Percentiles rank a stretch among this genome's conserved stretches.
phyloP scores from a whole-genome alignment of 2,329 filamentous ascomycete genomes.

The Botrytis medusae region DNA sequence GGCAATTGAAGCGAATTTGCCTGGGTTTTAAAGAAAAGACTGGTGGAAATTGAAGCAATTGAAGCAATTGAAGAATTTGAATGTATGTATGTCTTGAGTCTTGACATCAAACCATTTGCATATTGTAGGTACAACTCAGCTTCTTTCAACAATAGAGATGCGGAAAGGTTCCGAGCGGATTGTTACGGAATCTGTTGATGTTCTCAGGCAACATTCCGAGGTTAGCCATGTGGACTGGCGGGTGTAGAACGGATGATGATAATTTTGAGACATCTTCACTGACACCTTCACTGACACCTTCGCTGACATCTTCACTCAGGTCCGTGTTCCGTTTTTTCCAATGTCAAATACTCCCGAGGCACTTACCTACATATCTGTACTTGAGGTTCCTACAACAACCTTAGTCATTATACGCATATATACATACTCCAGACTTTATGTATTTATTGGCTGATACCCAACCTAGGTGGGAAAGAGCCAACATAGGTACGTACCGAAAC shows the following conservation, averaged over 20 bases:
- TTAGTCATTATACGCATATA: background rate
- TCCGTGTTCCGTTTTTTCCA: background rate
- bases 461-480: background rate
- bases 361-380: background rate
- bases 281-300: background rate
- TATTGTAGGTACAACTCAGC: background rate
- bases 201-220: slow-evolving; percentile 5
- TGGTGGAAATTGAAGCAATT: background rate
- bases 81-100: no score
- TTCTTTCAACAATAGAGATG: background rate
- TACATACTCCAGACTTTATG: background rate
- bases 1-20: background rate
- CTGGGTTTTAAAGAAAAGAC: no score
- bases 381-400: background rate
- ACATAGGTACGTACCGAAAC: background rate
- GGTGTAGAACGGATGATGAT: background rate
- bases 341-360: background rate
- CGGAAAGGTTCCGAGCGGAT: slow-evolving; percentile 5
- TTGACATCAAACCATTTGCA: slow-evolving; percentile 3
- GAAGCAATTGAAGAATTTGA: background rate
- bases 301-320: background rate
- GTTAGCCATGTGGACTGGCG: background rate
- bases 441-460: background rate
- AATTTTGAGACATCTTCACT: background rate
- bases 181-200: background rate